A percentile compares a stretch with the other conserved stretches of the same genome.
phyloP scores from a whole-genome alignment of 768 basidiomycete genomes.

The Lentinula lateritia region DNA sequence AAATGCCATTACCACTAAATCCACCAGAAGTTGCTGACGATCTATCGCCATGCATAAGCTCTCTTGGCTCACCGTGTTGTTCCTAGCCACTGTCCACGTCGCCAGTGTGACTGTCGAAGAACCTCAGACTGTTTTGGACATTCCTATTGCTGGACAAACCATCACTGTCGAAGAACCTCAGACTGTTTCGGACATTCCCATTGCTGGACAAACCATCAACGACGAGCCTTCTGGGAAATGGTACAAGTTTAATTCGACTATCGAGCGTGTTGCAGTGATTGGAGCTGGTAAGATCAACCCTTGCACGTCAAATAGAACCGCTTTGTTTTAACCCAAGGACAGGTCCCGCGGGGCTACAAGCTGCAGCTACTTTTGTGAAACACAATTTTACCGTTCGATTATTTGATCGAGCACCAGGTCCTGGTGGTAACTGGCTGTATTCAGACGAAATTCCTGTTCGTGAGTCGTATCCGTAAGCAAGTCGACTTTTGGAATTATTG shows the following conservation, averaged over 20 bases:
- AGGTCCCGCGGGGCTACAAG: slow-evolving; percentile 13
- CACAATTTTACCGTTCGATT: slow-evolving; percentile 12
- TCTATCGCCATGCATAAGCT: neutral
- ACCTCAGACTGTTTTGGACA: neutral
- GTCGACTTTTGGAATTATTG: neutral
- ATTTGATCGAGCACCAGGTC: slow-evolving; percentile 15
- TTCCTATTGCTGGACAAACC: neutral
- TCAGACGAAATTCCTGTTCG: slow-evolving; percentile 12
- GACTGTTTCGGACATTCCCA: neutral
- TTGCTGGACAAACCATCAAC: neutral
- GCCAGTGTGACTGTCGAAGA: neutral
- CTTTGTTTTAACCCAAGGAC: neutral
- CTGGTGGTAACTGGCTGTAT: slow-evolving; percentile 17
- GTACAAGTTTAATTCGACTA: slow-evolving; percentile 7
- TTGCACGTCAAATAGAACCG: neutral
- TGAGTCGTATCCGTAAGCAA: slow-evolving; percentile 15
- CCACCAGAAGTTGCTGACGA: neutral
- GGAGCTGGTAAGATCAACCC: slow-evolving; percentile 1
- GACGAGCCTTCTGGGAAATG: neutral
- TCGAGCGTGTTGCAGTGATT: slow-evolving; percentile 7
- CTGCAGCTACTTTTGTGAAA: slow-evolving; percentile 7
- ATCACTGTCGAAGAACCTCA: neutral
- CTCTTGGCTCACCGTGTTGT: neutral
- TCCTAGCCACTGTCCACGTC: neutral
- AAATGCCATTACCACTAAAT: neutral